These are phyloP conservation scores for Wickerhamomyces rabaulensis DNA, from an alignment of 805 yeast genomes.

Conservation along the genomic window DNA sequence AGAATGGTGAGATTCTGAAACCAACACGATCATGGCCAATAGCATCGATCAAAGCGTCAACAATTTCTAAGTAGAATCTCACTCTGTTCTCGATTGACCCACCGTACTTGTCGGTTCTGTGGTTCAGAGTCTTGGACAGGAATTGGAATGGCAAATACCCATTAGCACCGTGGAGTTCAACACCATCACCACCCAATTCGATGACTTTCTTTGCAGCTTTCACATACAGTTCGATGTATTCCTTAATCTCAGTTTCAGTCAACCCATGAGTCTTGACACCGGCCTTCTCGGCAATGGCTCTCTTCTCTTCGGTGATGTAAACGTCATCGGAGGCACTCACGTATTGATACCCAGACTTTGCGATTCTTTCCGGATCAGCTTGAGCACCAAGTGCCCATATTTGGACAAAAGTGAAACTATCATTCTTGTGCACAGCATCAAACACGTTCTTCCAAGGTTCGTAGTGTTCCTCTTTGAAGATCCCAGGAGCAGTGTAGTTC, in stretches of 20 bases:
- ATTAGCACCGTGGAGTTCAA: conserved; percentile 37
- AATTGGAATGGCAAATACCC: conserved; percentile 37
- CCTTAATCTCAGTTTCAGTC: conserved; percentile 28
- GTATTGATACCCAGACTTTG: conserved; percentile 30
- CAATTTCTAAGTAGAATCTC: conserved; percentile 36
- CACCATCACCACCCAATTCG: conserved; percentile 33
- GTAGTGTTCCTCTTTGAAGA: conserved; percentile 41
- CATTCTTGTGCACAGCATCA: conserved; percentile 43
- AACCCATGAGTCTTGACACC: conserved; percentile 27
- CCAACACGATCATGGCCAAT: background rate
- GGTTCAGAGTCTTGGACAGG: conserved; percentile 26
- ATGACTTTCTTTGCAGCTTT: conserved; percentile 29
- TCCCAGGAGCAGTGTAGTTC: conserved; percentile 40
- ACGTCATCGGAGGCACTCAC: conserved; percentile 35
- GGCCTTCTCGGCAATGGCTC: conserved; percentile 28
- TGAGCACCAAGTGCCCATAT: conserved; percentile 42
- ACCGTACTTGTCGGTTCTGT: conserved; percentile 38
- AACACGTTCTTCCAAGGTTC: conserved; percentile 43
- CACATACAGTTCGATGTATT: conserved; percentile 22
- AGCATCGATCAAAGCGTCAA: conserved; percentile 32
- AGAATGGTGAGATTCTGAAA: conserved; percentile 36
- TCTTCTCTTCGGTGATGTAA: conserved; percentile 28
- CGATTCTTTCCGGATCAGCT: conserved; percentile 32
- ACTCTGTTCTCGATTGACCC: conserved; percentile 39
- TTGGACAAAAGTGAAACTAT: conserved; percentile 40